Evolutionary conservation across 2,329 filamentous ascomycete genomes (phyloP), one percentile per base, ranked within the genome.

Genomic region (Samsoniella hepiali): DNA sequence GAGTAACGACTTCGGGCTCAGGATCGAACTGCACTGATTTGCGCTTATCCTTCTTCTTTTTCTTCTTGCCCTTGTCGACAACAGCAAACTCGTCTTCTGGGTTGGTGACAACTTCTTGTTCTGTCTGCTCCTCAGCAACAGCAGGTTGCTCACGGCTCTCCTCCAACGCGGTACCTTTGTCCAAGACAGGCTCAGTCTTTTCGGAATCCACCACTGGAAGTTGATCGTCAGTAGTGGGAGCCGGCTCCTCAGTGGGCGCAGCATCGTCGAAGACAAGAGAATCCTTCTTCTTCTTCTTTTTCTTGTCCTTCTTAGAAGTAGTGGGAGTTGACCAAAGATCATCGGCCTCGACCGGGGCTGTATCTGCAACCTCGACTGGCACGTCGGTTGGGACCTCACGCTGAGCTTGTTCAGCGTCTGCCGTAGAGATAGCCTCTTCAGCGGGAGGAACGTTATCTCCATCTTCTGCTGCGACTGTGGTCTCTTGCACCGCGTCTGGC

Each of bases 221-320:
- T 60, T 32, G 45, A 13, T 61, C 61, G 22, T 61, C 61, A n/a
- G 36, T 13, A n/a, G 29, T 32, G 29, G 44, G 3, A 27, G 27
- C 53, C 2, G 65, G 34, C 17, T 22, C 54, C 9, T 63, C 64
- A 34, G 53, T 13, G 55, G 63, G 29, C 38, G 29, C 8, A 58
- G 58, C 22, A 17, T 66, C 65, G 29, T 67, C 64, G 5, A 65
- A 27, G 10, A 45, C 36, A 15, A 38, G 36, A 50, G 62, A 66
- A 59, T 36, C 9, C 15, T 9, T 40, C 29, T 68, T 72, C 64
- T 70, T 70, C 65, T 68, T 70, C 62, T 71, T 70, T 57, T 72
- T 71, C 56, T 72, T 70, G 61, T 67, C 68, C 49, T 71, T 73
- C 63, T 69, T 70, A 32, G 67, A 65, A 32, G n/a, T 53, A n/a